A percentile compares a stretch with the other conserved stretches of the same genome.
phyloP scores from a whole-genome alignment of 345 rosid genomes.

The Eucalyptus tenuipes region DNA sequence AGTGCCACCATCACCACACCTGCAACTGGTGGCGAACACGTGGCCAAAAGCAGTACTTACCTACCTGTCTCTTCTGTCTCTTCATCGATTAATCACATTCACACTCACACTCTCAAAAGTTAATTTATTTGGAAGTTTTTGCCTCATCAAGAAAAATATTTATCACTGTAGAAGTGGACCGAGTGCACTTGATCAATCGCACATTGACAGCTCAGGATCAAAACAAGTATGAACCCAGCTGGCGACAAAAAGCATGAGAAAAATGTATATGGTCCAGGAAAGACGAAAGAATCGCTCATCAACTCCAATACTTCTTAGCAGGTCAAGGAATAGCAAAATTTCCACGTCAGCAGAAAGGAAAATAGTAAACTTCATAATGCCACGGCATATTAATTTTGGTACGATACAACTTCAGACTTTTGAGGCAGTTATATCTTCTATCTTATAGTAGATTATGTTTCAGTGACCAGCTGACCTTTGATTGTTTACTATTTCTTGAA shows the following conservation, averaged over 20 bases:
- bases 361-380: neutral
- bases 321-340: neutral
- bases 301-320: neutral
- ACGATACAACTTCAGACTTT: neutral
- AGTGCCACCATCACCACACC: neutral
- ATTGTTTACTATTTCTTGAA: neutral
- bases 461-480: neutral
- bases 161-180: neutral
- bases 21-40: neutral
- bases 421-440: neutral
- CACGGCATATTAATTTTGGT: neutral
- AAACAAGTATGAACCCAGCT: neutral
- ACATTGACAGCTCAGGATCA: neutral
- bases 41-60: neutral
- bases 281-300: neutral
- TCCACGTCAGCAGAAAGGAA: neutral
- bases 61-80: neutral
- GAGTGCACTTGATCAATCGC: neutral
- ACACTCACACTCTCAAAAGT: neutral
- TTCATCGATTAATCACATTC: neutral
- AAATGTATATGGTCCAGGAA: neutral
- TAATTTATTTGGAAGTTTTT: neutral
- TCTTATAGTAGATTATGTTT: neutral
- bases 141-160: neutral
- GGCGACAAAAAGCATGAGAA: neutral